phyloP scores from a whole-genome alignment of 192 early-diverging fungal species.

The Backusella macrospora region DNA sequence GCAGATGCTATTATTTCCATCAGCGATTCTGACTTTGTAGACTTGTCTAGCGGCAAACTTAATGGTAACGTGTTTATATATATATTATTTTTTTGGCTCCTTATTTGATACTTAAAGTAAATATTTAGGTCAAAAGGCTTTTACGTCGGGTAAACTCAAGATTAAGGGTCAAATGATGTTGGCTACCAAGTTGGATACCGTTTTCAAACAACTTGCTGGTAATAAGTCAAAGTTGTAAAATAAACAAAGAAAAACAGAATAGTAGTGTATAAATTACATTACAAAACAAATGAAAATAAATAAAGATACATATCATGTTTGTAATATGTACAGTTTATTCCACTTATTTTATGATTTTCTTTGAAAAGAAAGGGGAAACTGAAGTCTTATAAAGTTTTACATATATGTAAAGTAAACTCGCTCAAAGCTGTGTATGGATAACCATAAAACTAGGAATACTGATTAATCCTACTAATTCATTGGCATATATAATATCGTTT shows the following conservation, averaged over 20 bases:
- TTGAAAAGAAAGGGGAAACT: too few relatives aligned
- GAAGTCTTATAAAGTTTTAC: too few relatives aligned
- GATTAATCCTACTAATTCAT: too few relatives aligned
- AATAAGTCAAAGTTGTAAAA: constrained; percentile 69
- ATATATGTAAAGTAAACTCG: too few relatives aligned
- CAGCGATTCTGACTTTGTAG: constrained; percentile 81
- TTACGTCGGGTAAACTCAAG: constrained; percentile 91
- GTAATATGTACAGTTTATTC: too few relatives aligned
- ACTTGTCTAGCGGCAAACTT: constrained; percentile 81
- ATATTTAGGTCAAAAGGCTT: constrained; percentile 75
- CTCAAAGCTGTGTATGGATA: too few relatives aligned
- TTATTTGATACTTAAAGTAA: neutral
- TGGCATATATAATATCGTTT: too few relatives aligned
- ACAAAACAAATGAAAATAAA: neutral
- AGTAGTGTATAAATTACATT: neutral
- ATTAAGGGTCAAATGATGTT: constrained; percentile 75
- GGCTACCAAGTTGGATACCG: constrained; percentile 70
- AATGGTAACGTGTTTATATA: constrained; percentile 59
- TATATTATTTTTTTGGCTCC: neutral
- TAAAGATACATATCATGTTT: neutral
- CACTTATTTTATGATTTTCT: too few relatives aligned
- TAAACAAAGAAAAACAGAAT: neutral
- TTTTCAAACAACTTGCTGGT: constrained; percentile 61
- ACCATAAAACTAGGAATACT: too few relatives aligned
- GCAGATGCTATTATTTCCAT: constrained; percentile 75